Base-by-base conservation (phyloP, 371 early-diverging fungal species). In the Mucor lusitanicus region DNA sequence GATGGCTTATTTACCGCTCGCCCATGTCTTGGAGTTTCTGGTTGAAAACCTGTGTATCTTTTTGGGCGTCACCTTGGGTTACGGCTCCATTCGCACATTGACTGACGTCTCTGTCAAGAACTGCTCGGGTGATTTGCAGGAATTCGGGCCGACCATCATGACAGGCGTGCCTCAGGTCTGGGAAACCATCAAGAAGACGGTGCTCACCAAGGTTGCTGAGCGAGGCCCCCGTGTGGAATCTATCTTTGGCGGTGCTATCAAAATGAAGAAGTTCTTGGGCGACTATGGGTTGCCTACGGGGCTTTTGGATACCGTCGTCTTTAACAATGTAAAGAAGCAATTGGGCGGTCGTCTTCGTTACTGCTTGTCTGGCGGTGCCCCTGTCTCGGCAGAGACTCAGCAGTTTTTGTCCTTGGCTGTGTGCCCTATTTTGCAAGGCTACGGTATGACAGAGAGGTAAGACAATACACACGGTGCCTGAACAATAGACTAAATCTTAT, bases 361-460 rank as follows among this genome's bases (percentile, higher is more conserved):
- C 75, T 93, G 93, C 40, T 81, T 99, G n/a, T 92, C 92, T 32
- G 99, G 99, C 66, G 97, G 98, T 66, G 99, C 99, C 3, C 95
- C 99, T 35, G 84, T 99, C 40, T 90, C 94, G 25, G 61, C 74
- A 48, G 92, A 94, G 40, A 93, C 95, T 6, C 94, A 97, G 65
- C 78, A 85, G 68, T 97, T 97, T 76, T 76, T 99, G 69, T 87
- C 90, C 19, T 86, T 90, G n/a, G 86, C 92, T 5, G 75, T 96
- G 33, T 93, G 93, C 78, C 90, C 92, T n/a, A 86, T 99, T 71
- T 85, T 97, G 48, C 94, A 94, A 68, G 97, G 95, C 19, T 97
- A 94, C 75, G 98, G 97, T 48, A 88, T 95, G 71, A 80, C 78
- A 1, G 78, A 80, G 64, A 77, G 79, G 78, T 74, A 65, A 72